Conservation (phyloP, 1,139 yeast genomes). For the Hemisphaericaspora lyxosophila region DNA sequence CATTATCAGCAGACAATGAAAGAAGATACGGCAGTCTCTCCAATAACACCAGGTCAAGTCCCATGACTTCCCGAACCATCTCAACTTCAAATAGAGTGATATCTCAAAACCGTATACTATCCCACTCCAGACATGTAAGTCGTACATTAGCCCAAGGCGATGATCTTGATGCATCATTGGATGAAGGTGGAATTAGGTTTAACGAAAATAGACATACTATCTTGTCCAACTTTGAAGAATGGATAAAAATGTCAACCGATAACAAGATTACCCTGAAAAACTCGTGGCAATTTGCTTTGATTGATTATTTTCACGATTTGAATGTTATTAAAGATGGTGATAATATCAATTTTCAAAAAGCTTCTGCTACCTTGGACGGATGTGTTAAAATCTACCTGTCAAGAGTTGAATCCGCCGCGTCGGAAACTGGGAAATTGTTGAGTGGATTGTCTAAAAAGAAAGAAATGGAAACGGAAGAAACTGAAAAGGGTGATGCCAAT, state of each 20-base stretch:
- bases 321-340: conserved; percentile 47
- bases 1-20: not conserved
- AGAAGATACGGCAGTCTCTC: not conserved
- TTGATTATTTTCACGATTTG: conserved; percentile 70
- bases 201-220: conserved; percentile 47
- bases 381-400: conserved; percentile 43
- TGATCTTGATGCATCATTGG: conserved; percentile 22
- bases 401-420: conserved; percentile 88
- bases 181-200: conserved; percentile 45
- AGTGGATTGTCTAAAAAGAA: conserved; percentile 58
- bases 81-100: conserved; percentile 1
- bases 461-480: conserved; percentile 15
- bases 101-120: conserved; percentile 13
- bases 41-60: not conserved
- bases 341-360: conserved; percentile 43
- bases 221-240: conserved; percentile 74
- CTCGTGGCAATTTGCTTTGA: conserved; percentile 75
- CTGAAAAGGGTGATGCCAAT: conserved; percentile 20
- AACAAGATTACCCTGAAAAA: conserved; percentile 70
- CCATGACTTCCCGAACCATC: not conserved
- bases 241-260: conserved; percentile 89
- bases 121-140: conserved; percentile 20
- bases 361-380: conserved; percentile 40
- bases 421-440: conserved; percentile 81
- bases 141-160: conserved; percentile 11